Evolutionary conservation across 2,329 filamentous ascomycete genomes (phyloP).

Genomic region (Pyrenophora tritici-repentis): DNA sequence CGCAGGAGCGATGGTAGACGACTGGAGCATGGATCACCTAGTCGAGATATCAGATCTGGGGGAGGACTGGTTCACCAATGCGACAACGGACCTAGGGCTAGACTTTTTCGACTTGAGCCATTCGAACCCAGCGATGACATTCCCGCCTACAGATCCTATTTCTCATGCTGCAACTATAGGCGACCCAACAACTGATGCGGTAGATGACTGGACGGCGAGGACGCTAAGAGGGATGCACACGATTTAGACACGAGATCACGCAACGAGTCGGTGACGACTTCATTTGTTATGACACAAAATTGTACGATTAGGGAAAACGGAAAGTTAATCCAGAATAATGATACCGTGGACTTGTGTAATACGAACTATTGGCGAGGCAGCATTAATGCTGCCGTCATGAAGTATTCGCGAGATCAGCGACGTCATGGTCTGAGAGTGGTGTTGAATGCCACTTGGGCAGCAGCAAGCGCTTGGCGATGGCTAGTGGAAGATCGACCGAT

Average conservation of each 20-base stretch:
- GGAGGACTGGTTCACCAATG: slow-evolving; percentile 30
- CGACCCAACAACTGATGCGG: slow-evolving; percentile 11
- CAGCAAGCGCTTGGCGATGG: slow-evolving; percentile 6
- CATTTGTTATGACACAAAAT: neutral
- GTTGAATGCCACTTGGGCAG: slow-evolving; percentile 3
- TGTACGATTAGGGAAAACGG: too few relatives aligned
- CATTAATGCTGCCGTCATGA: slow-evolving; percentile 15
- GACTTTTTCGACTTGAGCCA: slow-evolving; percentile 28
- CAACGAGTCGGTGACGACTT: neutral
- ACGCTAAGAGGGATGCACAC: slow-evolving; percentile 24
- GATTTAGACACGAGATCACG: slow-evolving; percentile 6
- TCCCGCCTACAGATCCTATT: neutral
- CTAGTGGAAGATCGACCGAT: slow-evolving; percentile 14
- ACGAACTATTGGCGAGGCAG: neutral
- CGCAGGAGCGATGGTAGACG: slow-evolving; percentile 4
- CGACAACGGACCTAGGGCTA: slow-evolving; percentile 24
- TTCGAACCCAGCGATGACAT: neutral
- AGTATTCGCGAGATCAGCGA: slow-evolving; percentile 13
- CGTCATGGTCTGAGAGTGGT: slow-evolving; percentile 9
- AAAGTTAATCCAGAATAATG: too few relatives aligned
- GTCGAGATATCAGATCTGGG: slow-evolving; percentile 21
- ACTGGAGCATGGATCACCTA: slow-evolving; percentile 12
- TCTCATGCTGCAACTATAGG: slow-evolving; percentile 9
- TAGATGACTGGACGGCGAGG: slow-evolving; percentile 30
- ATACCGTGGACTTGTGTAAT: too few relatives aligned